These are phyloP conservation scores for Crithidia thermophila DNA, from an alignment of 208 protist genomes.

Conservation along the genomic window DNA sequence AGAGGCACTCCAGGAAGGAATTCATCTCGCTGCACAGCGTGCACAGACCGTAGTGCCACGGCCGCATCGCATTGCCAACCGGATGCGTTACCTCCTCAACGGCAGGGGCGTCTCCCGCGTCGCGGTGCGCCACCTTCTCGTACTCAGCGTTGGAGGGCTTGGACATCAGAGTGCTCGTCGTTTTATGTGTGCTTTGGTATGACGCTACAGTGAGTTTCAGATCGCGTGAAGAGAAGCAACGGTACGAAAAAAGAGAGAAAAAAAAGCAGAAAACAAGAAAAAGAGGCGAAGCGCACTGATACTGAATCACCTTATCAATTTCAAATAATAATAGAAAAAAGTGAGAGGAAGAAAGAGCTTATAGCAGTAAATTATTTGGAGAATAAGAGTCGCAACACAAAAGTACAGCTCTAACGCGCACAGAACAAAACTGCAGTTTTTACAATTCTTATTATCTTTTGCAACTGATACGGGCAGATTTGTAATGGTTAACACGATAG, in stretches of 20 bases:
- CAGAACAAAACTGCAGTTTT: too few species aligned
- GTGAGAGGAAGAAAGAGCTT: not conserved
- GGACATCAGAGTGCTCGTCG: not conserved
- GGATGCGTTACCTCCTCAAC: not conserved
- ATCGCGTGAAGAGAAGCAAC: not conserved
- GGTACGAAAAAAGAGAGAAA: conserved; percentile 11
- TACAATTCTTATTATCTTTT: too few species aligned
- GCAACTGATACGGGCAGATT: too few species aligned
- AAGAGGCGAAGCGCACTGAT: not conserved
- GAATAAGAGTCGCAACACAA: not conserved
- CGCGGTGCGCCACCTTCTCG: conserved; percentile 3
- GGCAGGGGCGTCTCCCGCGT: not conserved
- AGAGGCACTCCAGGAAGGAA: conserved; percentile 40
- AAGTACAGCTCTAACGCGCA: too few species aligned
- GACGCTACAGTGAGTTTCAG: too few species aligned
- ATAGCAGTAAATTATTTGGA: too few species aligned
- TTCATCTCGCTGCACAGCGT: conserved; percentile 31
- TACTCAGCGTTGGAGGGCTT: not conserved
- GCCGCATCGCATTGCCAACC: conserved; percentile 10
- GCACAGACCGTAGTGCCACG: conserved; percentile 47
- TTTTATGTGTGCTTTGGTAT: too few species aligned
- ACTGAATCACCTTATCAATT: conserved; percentile 15
- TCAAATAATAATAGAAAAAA: not conserved
- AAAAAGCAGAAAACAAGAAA: conserved; percentile 14
- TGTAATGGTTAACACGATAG: too few species aligned